A percentile compares a stretch with the other conserved stretches of the same genome.
Conservation (phyloP, 2,329 filamentous ascomycete genomes). For the Pseudogymnoascus sp. region DNA sequence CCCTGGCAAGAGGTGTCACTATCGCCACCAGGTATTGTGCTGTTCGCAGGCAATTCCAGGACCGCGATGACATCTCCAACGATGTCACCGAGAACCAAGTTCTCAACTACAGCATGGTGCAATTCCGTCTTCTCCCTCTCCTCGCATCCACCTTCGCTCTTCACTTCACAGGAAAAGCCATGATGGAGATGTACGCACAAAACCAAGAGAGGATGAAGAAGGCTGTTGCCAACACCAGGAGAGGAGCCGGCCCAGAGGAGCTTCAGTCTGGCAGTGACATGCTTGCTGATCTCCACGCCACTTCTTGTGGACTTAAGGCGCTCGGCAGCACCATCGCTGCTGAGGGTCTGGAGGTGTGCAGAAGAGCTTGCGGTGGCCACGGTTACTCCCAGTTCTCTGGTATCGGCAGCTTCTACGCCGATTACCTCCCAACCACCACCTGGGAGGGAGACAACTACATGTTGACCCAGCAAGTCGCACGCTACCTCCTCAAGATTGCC, state of each 20-base stretch:
- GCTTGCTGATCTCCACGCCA: slow-evolving; percentile 67
- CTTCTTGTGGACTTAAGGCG: slow-evolving; percentile 69
- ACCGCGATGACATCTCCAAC: slow-evolving; percentile 55
- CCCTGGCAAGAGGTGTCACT: slow-evolving; percentile 67
- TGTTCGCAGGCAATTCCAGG: slow-evolving; percentile 70
- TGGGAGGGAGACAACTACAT: slow-evolving; percentile 81
- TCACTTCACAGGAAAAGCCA: slow-evolving; percentile 68
- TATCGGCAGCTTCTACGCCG: slow-evolving; percentile 67
- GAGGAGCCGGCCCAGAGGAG: slow-evolving; percentile 61
- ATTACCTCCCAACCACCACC: slow-evolving; percentile 59
- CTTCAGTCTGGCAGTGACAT: slow-evolving; percentile 57
- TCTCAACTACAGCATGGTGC: slow-evolving; percentile 75
- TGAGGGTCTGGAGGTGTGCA: slow-evolving; percentile 67
- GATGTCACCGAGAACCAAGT: slow-evolving; percentile 63
- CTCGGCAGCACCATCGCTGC: slow-evolving; percentile 64
- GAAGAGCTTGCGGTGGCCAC: slow-evolving; percentile 69
- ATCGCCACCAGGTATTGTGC: slow-evolving; percentile 70
- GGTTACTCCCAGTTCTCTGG: slow-evolving; percentile 69
- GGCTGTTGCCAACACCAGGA: slow-evolving; percentile 33
- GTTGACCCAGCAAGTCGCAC: slow-evolving; percentile 71
- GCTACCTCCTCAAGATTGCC: slow-evolving; percentile 68
- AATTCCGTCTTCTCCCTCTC: slow-evolving; percentile 63
- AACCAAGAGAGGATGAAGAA: slow-evolving; percentile 60
- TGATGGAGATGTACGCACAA: slow-evolving; percentile 66
- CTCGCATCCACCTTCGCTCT: slow-evolving; percentile 70